A percentile compares a stretch with the other conserved stretches of the same genome.
These are phyloP conservation scores for Septoria petroselini DNA, from an alignment of 2,329 filamentous ascomycete species.

Conservation along the genomic window DNA sequence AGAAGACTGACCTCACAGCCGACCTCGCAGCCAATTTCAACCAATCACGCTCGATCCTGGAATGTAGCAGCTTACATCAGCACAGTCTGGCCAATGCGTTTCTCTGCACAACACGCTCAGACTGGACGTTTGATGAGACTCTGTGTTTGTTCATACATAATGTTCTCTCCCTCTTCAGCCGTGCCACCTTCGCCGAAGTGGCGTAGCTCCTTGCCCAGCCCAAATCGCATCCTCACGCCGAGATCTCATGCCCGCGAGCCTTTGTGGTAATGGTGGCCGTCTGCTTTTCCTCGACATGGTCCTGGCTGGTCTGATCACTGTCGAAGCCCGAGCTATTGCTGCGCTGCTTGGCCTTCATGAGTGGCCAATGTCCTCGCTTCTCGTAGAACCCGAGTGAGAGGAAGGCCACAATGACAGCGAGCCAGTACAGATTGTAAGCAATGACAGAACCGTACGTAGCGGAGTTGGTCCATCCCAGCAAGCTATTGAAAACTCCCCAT, in stretches of 20 bases:
- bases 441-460: constrained; percentile 85
- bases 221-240: constrained; percentile 2
- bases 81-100: too few species aligned
- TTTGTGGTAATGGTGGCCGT: constrained; percentile 11
- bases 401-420: constrained; percentile 65
- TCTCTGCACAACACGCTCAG: too few species aligned
- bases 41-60: too few species aligned
- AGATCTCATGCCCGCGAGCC: constrained; percentile 9
- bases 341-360: constrained; percentile 39
- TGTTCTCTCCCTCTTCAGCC: too few species aligned
- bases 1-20: too few species aligned
- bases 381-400: constrained; percentile 65
- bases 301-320: constrained; percentile 28
- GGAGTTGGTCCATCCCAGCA: constrained; percentile 84
- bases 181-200: too few species aligned
- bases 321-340: constrained; percentile 11
- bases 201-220: background rate
- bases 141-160: too few species aligned
- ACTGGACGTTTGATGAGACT: too few species aligned
- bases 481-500: constrained; percentile 83
- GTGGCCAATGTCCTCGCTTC: constrained; percentile 49
- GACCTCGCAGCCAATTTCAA: too few species aligned
- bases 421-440: constrained; percentile 85
- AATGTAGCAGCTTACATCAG: too few species aligned
- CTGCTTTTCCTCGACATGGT: constrained; percentile 25